Base-by-base conservation (phyloP, 768 basidiomycete species). In the Phaeotremella fagi region DNA sequence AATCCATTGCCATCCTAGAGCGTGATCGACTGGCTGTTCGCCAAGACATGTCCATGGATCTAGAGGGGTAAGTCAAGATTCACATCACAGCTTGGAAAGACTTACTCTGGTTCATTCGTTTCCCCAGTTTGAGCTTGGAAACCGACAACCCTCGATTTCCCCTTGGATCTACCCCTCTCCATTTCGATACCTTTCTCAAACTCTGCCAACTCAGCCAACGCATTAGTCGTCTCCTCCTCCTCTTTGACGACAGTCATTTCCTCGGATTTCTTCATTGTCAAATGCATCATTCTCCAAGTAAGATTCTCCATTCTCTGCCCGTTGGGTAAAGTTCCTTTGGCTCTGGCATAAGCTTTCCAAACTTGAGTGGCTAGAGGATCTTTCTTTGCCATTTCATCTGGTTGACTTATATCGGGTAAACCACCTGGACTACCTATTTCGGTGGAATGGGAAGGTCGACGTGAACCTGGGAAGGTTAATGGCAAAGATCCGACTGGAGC, bases 221-320 rank as follows among this genome's bases (percentile, higher is more conserved):
- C 25, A 37, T 44, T 52, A 26, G 38, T 46, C 11, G 5, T 53
- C 33, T 45, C 37, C 27, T 25, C 52, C 47, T 23, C 52, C 50
- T 37, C 48, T 50, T 43, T 61, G 11, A 42, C 48, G 11, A 54
- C 53, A n/a, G 38, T 48, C 43, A 54, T 57, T 24, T 74, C 70
- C 24, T 68, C 63, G 31, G 65, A 58, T 81, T 87, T 94, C 79
- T 86, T 86, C 51, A 99, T 77, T 12, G 88, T 89, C 70, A 99
- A 78, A 23, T 91, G 87, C 92, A 97, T 97, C 90, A 98, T 88
- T 54, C 95, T 78, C 94, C 94, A 97, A 0, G 92, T 95, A 50
- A 98, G 74, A 70, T 97, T 98, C 77, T 98, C 95, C 89, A 99
- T 91, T 68, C 92, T 78, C 75, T 91, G 88, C 0, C 87, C 89